These are phyloP conservation scores for Alternaria triticina DNA, from an alignment of 2,329 filamentous ascomycete genomes.

Conservation along the genomic window DNA sequence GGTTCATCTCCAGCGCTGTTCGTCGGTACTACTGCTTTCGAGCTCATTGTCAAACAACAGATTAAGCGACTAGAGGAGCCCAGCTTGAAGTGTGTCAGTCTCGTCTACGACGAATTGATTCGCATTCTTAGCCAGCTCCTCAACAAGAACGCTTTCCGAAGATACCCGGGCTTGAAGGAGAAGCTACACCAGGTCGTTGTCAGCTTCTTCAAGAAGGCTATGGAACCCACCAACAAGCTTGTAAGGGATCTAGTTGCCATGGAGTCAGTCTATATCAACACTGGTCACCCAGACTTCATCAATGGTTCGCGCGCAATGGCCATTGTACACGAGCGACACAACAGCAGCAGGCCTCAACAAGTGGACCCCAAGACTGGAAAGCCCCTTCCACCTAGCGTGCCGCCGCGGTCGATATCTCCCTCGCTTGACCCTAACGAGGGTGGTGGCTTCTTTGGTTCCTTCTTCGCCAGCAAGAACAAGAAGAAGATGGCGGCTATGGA, in stretches of 20 bases:
- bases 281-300: conserved; percentile 95
- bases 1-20: conserved; percentile 96
- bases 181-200: conserved; percentile 95
- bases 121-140: conserved; percentile 92
- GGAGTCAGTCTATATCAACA: conserved; percentile 98
- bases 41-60: conserved; percentile 97
- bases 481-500: conserved; percentile 99
- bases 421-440: conserved; percentile 68
- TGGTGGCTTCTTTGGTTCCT: conserved; percentile 92
- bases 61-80: conserved; percentile 97
- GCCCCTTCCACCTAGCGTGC: conserved; percentile 73
- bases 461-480: conserved; percentile 99
- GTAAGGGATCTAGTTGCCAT: conserved; percentile 91
- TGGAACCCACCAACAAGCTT: conserved; percentile 98
- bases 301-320: conserved; percentile 98
- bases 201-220: conserved; percentile 94
- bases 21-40: conserved; percentile 97
- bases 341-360: conserved; percentile 81
- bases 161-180: conserved; percentile 95
- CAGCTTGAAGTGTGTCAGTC: conserved; percentile 93
- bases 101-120: conserved; percentile 97
- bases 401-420: conserved; percentile 77
- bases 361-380: conserved; percentile 99
- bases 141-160: conserved; percentile 84
- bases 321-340: conserved; percentile 93